Conservation (phyloP, 129 eudicot species). For the Gnaphalium uliginosum region DNA sequence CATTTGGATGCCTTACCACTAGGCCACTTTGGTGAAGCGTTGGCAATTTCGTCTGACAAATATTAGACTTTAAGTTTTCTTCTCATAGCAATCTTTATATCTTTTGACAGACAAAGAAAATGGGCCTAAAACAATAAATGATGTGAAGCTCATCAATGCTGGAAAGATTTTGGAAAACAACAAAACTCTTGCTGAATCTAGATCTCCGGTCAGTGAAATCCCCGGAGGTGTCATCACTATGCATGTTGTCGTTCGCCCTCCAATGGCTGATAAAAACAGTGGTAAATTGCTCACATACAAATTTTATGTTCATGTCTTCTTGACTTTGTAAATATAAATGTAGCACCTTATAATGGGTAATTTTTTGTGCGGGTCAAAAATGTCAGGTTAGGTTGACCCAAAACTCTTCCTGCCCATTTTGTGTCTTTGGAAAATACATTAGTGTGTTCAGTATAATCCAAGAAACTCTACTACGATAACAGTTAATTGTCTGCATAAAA, state of each 20-base stretch:
- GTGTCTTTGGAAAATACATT: background rate
- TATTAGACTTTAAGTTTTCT: background rate
- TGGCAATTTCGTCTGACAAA: background rate
- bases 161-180: conserved; percentile 66
- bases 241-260: conserved; percentile 64
- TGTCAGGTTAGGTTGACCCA: background rate
- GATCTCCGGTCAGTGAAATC: conserved; percentile 53
- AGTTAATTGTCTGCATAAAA: background rate
- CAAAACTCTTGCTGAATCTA: conserved; percentile 58
- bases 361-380: background rate
- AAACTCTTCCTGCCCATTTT: background rate
- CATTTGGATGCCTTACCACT: background rate
- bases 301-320: background rate
- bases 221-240: conserved; percentile 65
- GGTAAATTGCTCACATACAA: conserved; percentile 31
- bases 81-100: background rate
- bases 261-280: conserved; percentile 48
- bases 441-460: too few species aligned
- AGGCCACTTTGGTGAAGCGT: background rate
- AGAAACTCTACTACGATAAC: too few species aligned
- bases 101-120: conserved; percentile 20
- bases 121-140: conserved; percentile 45
- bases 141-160: conserved; percentile 65
- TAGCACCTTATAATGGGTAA: background rate
- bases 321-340: background rate